A percentile compares a stretch with the other conserved stretches of the same genome.
phyloP scores from a whole-genome alignment of 148 eudicot species.

The Chenopodium suecicum region DNA sequence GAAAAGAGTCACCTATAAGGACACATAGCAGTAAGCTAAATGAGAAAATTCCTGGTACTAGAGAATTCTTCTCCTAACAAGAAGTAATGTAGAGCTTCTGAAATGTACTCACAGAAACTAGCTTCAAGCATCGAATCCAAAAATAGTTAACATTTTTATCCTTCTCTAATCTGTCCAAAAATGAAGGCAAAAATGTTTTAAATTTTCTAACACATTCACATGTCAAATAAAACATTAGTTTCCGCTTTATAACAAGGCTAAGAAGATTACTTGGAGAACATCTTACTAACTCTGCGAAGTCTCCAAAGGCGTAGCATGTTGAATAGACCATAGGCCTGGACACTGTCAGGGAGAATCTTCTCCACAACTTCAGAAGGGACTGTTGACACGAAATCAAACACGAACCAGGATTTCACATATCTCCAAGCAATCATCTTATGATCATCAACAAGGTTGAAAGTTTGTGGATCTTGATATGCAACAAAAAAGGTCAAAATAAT shows the following conservation, averaged over 20 bases:
- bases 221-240: background rate
- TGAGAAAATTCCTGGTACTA: background rate
- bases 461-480: conserved; percentile 65
- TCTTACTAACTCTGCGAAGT: conserved; percentile 67
- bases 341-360: conserved; percentile 36
- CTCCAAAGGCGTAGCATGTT: conserved; percentile 91
- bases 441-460: conserved; percentile 67
- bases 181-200: background rate
- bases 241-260: background rate
- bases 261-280: conserved; percentile 66
- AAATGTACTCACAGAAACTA: conserved; percentile 58
- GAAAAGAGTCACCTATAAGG: conserved; percentile 71
- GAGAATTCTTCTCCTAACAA: conserved; percentile 2
- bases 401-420: conserved; percentile 55
- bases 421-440: conserved; percentile 56
- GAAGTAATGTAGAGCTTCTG: background rate
- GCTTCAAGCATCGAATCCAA: conserved; percentile 61
- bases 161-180: conserved; percentile 62
- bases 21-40: background rate
- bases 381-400: conserved; percentile 74
- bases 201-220: background rate
- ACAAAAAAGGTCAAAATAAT: conserved; percentile 71
- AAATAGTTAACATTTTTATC: conserved; percentile 61
- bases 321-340: conserved; percentile 56
- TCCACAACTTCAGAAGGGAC: conserved; percentile 59